These are phyloP conservation scores for Gloeostereum incarnatum DNA, from an alignment of 768 basidiomycete species.

Conservation along the genomic window DNA sequence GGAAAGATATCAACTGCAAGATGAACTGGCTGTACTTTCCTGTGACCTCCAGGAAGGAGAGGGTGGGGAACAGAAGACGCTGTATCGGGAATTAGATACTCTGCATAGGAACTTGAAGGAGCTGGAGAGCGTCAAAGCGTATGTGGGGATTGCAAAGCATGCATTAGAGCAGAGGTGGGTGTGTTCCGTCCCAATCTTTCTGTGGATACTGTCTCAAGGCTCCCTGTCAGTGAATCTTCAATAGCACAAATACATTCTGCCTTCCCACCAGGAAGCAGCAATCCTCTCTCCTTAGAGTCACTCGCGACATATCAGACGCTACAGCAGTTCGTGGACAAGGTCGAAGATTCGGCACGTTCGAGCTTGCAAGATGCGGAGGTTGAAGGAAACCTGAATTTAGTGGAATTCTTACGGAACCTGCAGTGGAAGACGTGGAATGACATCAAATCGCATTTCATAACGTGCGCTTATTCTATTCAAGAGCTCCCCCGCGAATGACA, in stretches of 20 bases:
- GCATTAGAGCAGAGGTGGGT: constrained; percentile 65
- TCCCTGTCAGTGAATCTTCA: constrained; percentile 42
- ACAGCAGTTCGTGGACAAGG: constrained; percentile 47
- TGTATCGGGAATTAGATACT: constrained; percentile 77
- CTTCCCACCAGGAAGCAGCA: constrained; percentile 16
- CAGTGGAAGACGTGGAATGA: constrained; percentile 67
- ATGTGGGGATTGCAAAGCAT: constrained; percentile 66
- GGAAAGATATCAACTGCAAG: constrained; percentile 67
- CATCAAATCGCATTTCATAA: constrained; percentile 62
- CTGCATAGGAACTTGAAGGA: constrained; percentile 72
- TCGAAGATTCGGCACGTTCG: constrained; percentile 33
- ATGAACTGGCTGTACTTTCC: constrained; percentile 65
- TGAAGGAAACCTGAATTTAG: constrained; percentile 47
- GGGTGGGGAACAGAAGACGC: constrained; percentile 40
- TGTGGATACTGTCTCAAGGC: constrained; percentile 7
- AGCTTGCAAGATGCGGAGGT: constrained; percentile 34
- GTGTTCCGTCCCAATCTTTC: background rate
- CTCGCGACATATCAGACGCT: constrained; percentile 53
- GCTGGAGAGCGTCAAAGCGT: constrained; percentile 65
- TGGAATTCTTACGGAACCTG: constrained; percentile 52
- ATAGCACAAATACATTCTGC: constrained; percentile 38
- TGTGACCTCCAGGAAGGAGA: constrained; percentile 46
- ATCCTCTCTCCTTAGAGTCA: constrained; percentile 33
- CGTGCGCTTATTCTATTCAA: constrained; percentile 13
- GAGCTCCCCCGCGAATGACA: constrained; percentile 5